Evolutionary conservation across 1,284 basidiomycete species (phyloP).

Genomic region (Ganoderma multipileum): DNA sequence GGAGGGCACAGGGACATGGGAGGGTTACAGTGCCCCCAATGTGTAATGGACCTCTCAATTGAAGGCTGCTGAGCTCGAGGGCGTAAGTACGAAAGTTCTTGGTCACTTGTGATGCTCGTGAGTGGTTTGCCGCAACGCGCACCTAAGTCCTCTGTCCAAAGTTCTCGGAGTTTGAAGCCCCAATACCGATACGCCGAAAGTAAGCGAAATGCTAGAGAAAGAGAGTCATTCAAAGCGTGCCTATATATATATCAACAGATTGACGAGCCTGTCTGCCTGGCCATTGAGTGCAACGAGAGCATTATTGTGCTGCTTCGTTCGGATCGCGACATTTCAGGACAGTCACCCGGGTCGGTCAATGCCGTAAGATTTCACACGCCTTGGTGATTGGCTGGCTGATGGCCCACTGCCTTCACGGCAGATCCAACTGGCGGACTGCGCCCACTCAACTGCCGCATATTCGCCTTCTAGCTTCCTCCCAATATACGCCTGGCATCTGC

Average conservation of each 20-base stretch:
- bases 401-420: too few species aligned
- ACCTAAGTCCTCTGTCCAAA: not conserved
- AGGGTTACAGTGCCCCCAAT: not conserved
- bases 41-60: constrained; percentile 7
- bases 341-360: too few species aligned
- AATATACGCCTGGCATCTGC: too few species aligned
- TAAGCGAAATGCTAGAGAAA: not conserved
- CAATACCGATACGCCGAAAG: not conserved
- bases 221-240: constrained; percentile 42
- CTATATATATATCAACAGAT: not conserved
- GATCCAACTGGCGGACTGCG: too few species aligned
- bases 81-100: constrained; percentile 6
- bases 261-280: not conserved
- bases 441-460: too few species aligned
- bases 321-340: too few species aligned
- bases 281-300: too few species aligned
- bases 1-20: constrained; percentile 2
- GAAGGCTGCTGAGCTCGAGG: constrained; percentile 16
- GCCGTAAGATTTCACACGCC: too few species aligned
- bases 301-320: too few species aligned
- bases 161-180: not conserved
- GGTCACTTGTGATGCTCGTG: constrained; percentile 13
- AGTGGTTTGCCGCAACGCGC: not conserved
- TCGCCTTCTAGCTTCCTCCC: too few species aligned
- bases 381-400: too few species aligned